Evolutionary conservation across 768 basidiomycete species (phyloP), one percentile per base, ranked within the genome.

Genomic region (Russula lepida): DNA sequence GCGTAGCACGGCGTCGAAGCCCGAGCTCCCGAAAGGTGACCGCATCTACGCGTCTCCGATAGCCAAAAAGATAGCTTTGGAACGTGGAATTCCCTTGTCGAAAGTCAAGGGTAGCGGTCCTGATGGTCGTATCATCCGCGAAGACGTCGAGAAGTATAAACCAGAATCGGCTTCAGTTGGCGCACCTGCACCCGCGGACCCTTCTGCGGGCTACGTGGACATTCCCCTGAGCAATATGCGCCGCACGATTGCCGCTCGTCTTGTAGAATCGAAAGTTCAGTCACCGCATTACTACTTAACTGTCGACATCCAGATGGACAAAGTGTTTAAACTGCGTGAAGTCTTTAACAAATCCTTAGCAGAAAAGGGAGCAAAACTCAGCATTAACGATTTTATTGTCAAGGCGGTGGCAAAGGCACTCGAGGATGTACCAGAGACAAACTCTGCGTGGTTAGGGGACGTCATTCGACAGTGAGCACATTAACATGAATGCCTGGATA

Each of bases 261-360:
- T 99, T 66, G 84, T 86, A 0, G 90, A 98, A 76, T 92, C 91
- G 61, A 98, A 97, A 76, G 88, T 91, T 74, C 87, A 92, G 68
- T 70, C 93, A n/a, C 97, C 97, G 5, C 95, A 98, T 73, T 99
- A 95, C 77, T 98, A 98, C 74, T 75, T 98, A 67, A 98, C 97
- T 4, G 83, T 92, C 46, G 91, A 98, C 69, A 81, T 98, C 73
- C 87, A 89, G 78, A 97, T 99, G 94, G 95, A 92, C 79, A 90
- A 91, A 79, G 86, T 93, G 21, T 73, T 89, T 71, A 98, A 97
- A 76, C 81, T 99, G 64, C 82, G 97, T 52, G 86, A 95, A 74
- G 87, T 98, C 64, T 98, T 99, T 79, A 99, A 99, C 82, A 86
- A 86, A 74, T 80, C 88, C 19, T 74, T 92, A 41, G 80, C 81